phyloP scores from a whole-genome alignment of 257 asterid genomes.

The Solanum pimpinellifolium region DNA sequence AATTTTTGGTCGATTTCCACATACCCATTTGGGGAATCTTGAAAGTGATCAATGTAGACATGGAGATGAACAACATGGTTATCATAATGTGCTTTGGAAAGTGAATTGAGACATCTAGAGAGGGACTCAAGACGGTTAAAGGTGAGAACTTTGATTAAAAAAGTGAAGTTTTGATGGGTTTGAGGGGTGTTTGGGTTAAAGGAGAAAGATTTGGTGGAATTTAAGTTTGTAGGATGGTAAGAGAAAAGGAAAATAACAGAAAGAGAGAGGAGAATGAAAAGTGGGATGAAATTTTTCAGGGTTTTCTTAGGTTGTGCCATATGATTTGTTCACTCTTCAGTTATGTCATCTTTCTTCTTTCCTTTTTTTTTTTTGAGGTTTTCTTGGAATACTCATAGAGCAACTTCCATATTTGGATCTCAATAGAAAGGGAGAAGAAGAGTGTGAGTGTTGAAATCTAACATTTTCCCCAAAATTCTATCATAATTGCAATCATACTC shows the following conservation, averaged over 20 bases:
- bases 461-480: background rate
- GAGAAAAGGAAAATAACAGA: slow-evolving; percentile 35
- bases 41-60: slow-evolving; percentile 64
- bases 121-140: slow-evolving; percentile 70
- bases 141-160: slow-evolving; percentile 78
- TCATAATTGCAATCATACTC: background rate
- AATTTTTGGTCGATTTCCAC: slow-evolving; percentile 34
- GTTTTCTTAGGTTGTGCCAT: slow-evolving; percentile 14
- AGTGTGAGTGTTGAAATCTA: background rate
- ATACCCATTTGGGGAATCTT: slow-evolving; percentile 20
- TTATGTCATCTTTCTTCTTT: background rate
- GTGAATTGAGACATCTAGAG: slow-evolving; percentile 80
- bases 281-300: slow-evolving; percentile 15
- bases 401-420: background rate
- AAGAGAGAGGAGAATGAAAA: slow-evolving; percentile 18
- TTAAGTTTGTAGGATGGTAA: slow-evolving; percentile 24
- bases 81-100: slow-evolving; percentile 65
- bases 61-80: slow-evolving; percentile 53
- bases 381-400: background rate
- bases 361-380: background rate
- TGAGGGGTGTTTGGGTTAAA: slow-evolving; percentile 18
- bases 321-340: slow-evolving; percentile 5
- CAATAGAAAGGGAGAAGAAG: background rate
- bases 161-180: slow-evolving; percentile 41
- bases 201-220: slow-evolving; percentile 16